These are phyloP conservation scores for Paraphaeosphaeria sporulosa DNA, from an alignment of 2,329 filamentous ascomycete genomes.

Conservation along the genomic window DNA sequence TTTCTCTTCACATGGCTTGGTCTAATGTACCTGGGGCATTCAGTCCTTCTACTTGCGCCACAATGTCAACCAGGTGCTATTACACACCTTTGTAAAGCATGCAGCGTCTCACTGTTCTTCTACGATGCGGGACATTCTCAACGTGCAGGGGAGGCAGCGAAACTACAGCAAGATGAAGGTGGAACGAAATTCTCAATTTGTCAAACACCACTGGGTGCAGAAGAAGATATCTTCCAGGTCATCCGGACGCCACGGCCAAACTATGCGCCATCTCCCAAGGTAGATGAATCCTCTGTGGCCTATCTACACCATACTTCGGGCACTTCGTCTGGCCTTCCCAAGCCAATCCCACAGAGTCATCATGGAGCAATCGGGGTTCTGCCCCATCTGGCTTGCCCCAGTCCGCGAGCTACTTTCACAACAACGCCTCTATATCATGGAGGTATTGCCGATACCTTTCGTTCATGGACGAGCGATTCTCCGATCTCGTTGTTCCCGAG, in stretches of 20 bases:
- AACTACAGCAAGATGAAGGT: conserved; percentile 22
- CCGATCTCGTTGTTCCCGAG: conserved; percentile 70
- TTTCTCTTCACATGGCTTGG: conserved; percentile 69
- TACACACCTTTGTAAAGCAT: conserved; percentile 60
- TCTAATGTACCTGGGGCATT: conserved; percentile 63
- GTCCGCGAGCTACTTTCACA: conserved; percentile 63
- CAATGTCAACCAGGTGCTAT: conserved; percentile 58
- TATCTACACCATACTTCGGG: conserved; percentile 71
- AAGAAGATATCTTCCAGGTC: conserved; percentile 33
- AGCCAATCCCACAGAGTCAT: conserved; percentile 68
- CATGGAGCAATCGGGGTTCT: conserved; percentile 63
- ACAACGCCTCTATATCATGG: conserved; percentile 73
- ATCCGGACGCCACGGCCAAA: conserved; percentile 21
- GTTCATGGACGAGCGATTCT: conserved; percentile 67
- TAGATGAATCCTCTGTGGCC: conserved; percentile 53
- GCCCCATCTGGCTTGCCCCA: conserved; percentile 53
- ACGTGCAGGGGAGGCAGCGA: conserved; percentile 38
- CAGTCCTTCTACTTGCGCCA: conserved; percentile 65
- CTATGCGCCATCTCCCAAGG: conserved; percentile 16
- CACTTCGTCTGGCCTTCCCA: conserved; percentile 69
- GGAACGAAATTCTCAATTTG: conserved; percentile 15
- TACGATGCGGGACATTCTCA: conserved; percentile 53
- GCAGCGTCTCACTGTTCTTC: conserved; percentile 55
- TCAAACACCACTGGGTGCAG: conserved; percentile 26
- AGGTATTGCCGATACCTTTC: conserved; percentile 68